phyloP scores from a whole-genome alignment of 1,284 basidiomycete genomes.

The Apiotrichum gamsii region DNA sequence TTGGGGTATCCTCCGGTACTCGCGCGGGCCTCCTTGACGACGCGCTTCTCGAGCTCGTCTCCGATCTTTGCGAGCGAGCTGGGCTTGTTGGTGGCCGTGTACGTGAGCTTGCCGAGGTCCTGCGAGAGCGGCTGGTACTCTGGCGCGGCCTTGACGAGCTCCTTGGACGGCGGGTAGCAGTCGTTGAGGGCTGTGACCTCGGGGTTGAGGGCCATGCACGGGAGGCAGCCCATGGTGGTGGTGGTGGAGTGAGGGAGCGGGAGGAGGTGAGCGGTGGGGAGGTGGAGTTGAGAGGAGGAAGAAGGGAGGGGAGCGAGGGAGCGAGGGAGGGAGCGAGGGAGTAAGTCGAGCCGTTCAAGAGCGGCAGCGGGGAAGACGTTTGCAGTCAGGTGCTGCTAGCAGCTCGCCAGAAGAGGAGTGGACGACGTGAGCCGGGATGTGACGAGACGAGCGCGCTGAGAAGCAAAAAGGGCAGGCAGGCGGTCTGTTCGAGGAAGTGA shows the following conservation, averaged over 20 bases:
- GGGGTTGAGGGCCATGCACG: constrained; percentile 29
- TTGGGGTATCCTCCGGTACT: constrained; percentile 66
- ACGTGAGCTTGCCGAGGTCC: constrained; percentile 83
- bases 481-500: no score
- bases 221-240: constrained; percentile 28
- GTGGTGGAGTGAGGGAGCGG: background rate
- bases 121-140: constrained; percentile 81
- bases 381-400: no score
- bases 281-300: background rate
- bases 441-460: no score
- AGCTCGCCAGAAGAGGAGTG: no score
- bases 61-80: constrained; percentile 83
- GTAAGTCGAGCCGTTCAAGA: background rate
- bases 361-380: background rate
- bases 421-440: no score
- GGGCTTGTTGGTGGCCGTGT: constrained; percentile 85
- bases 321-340: background rate
- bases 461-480: no score
- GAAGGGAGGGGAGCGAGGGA: no score
- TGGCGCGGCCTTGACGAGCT: constrained; percentile 58
- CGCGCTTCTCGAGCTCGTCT: constrained; percentile 72
- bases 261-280: background rate
- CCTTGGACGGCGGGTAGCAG: constrained; percentile 82
- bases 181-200: constrained; percentile 62
- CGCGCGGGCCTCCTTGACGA: constrained; percentile 61